Percentiles rank a stretch among this genome's conserved stretches.
Evolutionary conservation across 1,284 basidiomycete species (phyloP).

Genomic region (Puccinia triticina): DNA sequence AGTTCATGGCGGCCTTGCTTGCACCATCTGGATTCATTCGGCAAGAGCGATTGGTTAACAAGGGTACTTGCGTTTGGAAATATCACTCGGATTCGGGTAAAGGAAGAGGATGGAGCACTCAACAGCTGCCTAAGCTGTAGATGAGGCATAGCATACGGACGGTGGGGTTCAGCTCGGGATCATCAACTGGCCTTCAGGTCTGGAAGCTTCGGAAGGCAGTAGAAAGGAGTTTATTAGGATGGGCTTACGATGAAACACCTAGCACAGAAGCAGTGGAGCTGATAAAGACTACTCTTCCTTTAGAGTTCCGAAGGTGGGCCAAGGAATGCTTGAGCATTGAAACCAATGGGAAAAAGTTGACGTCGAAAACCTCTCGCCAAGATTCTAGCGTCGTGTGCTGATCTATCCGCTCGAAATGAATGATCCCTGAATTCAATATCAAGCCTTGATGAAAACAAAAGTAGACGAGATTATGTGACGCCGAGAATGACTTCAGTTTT

Average conservation of each 20-base stretch:
- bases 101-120: not conserved
- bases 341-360: constrained; percentile 45
- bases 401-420: constrained; percentile 30
- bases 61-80: not conserved
- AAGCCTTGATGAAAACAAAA: constrained; percentile 9
- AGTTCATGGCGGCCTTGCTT: constrained; percentile 51
- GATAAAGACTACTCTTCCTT: constrained; percentile 43
- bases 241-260: constrained; percentile 32
- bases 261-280: constrained; percentile 41
- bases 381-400: constrained; percentile 10
- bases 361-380: constrained; percentile 33
- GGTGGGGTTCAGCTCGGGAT: not conserved
- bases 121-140: constrained; percentile 32
- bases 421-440: constrained; percentile 39
- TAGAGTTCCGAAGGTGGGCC: constrained; percentile 17
- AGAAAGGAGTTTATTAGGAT: not conserved
- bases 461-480: not conserved
- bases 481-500: not conserved
- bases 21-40: constrained; percentile 16
- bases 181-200: not conserved
- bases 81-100: not conserved
- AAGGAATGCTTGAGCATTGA: constrained; percentile 36
- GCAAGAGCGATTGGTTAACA: not conserved
- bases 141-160: not conserved
- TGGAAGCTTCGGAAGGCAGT: not conserved